Percentiles rank a stretch among this genome's conserved stretches.
Conservation (phyloP, 768 basidiomycete species). For the Suillus tomentosus region DNA sequence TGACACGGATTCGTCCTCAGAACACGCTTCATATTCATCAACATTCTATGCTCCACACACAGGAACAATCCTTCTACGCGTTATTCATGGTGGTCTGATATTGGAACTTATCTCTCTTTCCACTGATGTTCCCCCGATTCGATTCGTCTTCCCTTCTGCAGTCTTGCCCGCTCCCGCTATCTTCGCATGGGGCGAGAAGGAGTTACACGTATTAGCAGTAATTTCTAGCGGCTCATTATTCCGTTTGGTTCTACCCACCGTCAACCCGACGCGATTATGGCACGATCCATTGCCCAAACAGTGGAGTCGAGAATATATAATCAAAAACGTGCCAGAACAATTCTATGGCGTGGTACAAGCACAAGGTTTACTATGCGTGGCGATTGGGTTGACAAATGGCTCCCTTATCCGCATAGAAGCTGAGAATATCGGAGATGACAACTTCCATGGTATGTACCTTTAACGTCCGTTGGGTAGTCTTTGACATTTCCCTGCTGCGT, state of each 20-base stretch:
- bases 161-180: slow-evolving; percentile 67
- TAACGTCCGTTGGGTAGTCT: slow-evolving; percentile 12
- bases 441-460: slow-evolving; percentile 54
- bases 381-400: slow-evolving; percentile 61
- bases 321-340: slow-evolving; percentile 52
- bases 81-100: slow-evolving; percentile 72
- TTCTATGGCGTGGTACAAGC: slow-evolving; percentile 56
- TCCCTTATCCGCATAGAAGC: slow-evolving; percentile 71
- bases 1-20: slow-evolving; percentile 49
- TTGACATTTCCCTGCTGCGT: slow-evolving; percentile 18
- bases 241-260: slow-evolving; percentile 66
- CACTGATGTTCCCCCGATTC: slow-evolving; percentile 62
- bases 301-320: slow-evolving; percentile 68
- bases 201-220: slow-evolving; percentile 71
- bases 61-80: slow-evolving; percentile 71
- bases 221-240: slow-evolving; percentile 72
- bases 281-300: slow-evolving; percentile 50
- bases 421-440: slow-evolving; percentile 54
- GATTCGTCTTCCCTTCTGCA: slow-evolving; percentile 75
- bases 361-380: slow-evolving; percentile 67
- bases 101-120: slow-evolving; percentile 79
- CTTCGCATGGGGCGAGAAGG: slow-evolving; percentile 46
- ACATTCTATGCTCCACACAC: slow-evolving; percentile 56
- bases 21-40: slow-evolving; percentile 73
- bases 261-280: slow-evolving; percentile 58